Conservation (phyloP, 2,329 filamentous ascomycete species). For the Verticillium tricorpus region DNA sequence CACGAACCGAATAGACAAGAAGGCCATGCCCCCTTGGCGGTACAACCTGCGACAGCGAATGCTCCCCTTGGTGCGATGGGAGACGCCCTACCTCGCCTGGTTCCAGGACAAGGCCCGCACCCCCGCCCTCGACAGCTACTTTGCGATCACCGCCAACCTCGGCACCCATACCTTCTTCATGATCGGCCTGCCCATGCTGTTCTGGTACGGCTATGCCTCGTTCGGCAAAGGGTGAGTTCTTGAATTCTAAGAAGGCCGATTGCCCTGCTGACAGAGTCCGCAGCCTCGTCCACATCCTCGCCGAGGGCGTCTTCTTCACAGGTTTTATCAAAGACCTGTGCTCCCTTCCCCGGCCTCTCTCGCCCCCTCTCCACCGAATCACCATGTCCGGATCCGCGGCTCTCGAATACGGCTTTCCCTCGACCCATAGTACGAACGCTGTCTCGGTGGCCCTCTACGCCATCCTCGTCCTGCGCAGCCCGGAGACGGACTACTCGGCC, state of each 20-base stretch:
- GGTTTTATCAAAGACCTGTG: conserved; percentile 93
- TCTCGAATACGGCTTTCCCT: conserved; percentile 95
- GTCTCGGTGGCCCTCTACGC: conserved; percentile 89
- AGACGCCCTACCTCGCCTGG: conserved; percentile 89
- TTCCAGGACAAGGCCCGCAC: conserved; percentile 77
- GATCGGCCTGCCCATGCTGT: conserved; percentile 87
- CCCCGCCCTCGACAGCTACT: conserved; percentile 88
- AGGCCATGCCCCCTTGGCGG: conserved; percentile 81
- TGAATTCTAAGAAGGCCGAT: not conserved
- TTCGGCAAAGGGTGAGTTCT: conserved; percentile 79
- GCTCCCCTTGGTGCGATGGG: conserved; percentile 85
- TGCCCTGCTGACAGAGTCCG: not conserved
- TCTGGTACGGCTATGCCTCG: conserved; percentile 88
- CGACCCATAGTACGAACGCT: conserved; percentile 94
- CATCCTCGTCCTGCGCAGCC: conserved; percentile 63
- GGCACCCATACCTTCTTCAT: conserved; percentile 99
- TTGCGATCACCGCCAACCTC: conserved; percentile 92
- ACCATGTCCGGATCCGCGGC: conserved; percentile 96
- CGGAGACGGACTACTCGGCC: conserved; percentile 57
- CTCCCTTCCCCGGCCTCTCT: conserved; percentile 86
- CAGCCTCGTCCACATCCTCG: conserved; percentile 70
- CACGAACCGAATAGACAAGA: conserved; percentile 57
- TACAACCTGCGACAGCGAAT: conserved; percentile 76
- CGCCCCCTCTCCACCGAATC: conserved; percentile 86
- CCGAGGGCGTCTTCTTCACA: conserved; percentile 77